A percentile compares a stretch with the other conserved stretches of the same genome.
phyloP scores from a whole-genome alignment of 441 rosid genomes.

The Biscutella laevigata region DNA sequence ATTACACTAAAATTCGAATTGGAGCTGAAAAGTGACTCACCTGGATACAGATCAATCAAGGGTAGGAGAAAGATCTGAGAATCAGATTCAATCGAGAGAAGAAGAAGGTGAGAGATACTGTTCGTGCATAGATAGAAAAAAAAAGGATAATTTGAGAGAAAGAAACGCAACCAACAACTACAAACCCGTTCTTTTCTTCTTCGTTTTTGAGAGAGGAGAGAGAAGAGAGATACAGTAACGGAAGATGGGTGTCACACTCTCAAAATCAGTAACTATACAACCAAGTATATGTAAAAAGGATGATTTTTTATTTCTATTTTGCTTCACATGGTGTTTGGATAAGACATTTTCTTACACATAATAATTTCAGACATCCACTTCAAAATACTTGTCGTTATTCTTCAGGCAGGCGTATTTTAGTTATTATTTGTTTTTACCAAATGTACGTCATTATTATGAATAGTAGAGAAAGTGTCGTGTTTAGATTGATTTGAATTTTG shows the following conservation, averaged over 20 bases:
- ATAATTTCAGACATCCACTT: too few relatives aligned
- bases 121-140: not conserved
- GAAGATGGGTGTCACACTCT: constrained; percentile 22
- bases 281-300: not conserved
- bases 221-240: constrained; percentile 13
- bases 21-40: constrained; percentile 21
- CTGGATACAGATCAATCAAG: constrained; percentile 19
- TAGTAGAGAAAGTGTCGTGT: too few relatives aligned
- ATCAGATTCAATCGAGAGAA: constrained; percentile 15
- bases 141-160: constrained; percentile 12
- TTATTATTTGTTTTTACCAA: too few relatives aligned
- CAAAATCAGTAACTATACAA: too few relatives aligned
- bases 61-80: constrained; percentile 9
- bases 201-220: constrained; percentile 12
- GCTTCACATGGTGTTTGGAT: too few relatives aligned
- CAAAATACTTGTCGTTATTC: too few relatives aligned
- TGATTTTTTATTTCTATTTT: constrained; percentile 1
- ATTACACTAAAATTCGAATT: constrained; percentile 1
- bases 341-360: too few relatives aligned
- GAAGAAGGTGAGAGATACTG: constrained; percentile 1
- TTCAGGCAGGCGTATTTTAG: too few relatives aligned
- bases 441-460: too few relatives aligned
- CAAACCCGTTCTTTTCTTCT: constrained; percentile 31
- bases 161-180: constrained; percentile 35
- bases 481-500: too few relatives aligned